Evolutionary conservation across 208 protist genomes (phyloP), one percentile per base, ranked within the genome.

Genomic region (Trypanosoma congolense): DNA sequence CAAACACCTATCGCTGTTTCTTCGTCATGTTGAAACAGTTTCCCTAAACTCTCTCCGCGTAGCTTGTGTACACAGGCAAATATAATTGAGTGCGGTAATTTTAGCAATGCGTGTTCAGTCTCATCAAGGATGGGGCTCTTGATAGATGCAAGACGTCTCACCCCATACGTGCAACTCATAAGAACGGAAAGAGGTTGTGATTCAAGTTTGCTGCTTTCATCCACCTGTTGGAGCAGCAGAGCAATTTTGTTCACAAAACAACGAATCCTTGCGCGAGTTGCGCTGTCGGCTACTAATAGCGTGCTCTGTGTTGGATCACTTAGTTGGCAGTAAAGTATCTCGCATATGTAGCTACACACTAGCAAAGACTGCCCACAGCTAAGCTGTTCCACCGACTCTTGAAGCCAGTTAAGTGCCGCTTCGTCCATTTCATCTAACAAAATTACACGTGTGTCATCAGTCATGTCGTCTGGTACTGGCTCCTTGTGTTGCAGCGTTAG

Each of bases 311-410:
- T 5, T 42, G 55, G 18, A 33, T 30, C 35, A 2, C 63, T 43
- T 4, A 59, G 24, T n/a, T 50, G 51, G 42, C 70, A 65, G 6
- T 65, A 26, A 30, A 83, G 61, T 2, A 90, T 67, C 30, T 95
- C 83, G 42, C 69, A 83, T 22, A 95, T 53, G 45, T 92, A 82
- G 26, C 73, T 75, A 18, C 84, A 54, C 0, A 92, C 53, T 21
- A 92, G 71, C 10, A 95, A 60, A 26, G 68, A 58, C 64, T 95
- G 87, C 0, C 75, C 77, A 68, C 87, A 90, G 1, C 82, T 80
- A 30, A 95, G 77, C 21, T 16, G 63, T 12, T 35, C 14, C 42
- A 43, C 43, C 43, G 44, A 73, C 9, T 57, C 49, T 14, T 70
- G 61, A 25, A 95, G 54, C 82, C 83, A 92, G 14, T 61, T 44